Base-by-base conservation (phyloP, 1,139 yeast genomes). In the Schwanniomyces etchellsii region DNA sequence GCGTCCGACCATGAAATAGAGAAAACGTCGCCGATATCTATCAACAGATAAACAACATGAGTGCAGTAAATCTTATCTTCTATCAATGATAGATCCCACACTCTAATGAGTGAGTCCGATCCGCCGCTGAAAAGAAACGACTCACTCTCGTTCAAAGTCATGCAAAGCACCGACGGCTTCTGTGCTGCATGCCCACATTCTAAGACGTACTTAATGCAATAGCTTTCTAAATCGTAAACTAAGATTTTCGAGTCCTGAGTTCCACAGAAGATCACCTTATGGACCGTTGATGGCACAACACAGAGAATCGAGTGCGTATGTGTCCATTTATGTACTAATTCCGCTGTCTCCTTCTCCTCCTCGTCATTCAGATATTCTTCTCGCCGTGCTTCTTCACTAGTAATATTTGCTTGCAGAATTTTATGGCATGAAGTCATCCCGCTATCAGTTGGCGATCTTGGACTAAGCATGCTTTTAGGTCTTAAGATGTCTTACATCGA, bases 1-100 rank as follows among this genome's bases (percentile, higher is more conserved):
- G 58, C 44, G 14, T 75, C 75, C 18, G 81, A 70, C 77, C 93
- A 86, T 4, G 78, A 73, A 20, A 91, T 60, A 4, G 95, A 81
- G 50, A 91, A 89, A 13, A 91, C 81, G 52, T 91, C 98, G 26
- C 98, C 98, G 31, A 91, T 82, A 56, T 91, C 98, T 27, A 83
- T 72, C 12, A 81, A 56, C 0, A 95, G 81, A 52, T 91, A 91
- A 7, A 89, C 74, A 1, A 94, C 81, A 45, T 81, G 27, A 60
- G 69, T 53, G 59, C 82, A 64, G 14, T 40, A 38, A 14, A 60
- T 50, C 5, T 41, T 30, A 10, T 38, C 40, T 3, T 35, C 22
- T 21, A 40, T 23, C 29, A 34, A 23, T 17, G 42, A 56, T 18
- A 84, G 58, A 37, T 81, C 77, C 93, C 96, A 91, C 0, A 86